A percentile compares a stretch with the other conserved stretches of the same genome.
Evolutionary conservation across 306 rosid genomes (phyloP).

Genomic region (Cicer yamashitae): DNA sequence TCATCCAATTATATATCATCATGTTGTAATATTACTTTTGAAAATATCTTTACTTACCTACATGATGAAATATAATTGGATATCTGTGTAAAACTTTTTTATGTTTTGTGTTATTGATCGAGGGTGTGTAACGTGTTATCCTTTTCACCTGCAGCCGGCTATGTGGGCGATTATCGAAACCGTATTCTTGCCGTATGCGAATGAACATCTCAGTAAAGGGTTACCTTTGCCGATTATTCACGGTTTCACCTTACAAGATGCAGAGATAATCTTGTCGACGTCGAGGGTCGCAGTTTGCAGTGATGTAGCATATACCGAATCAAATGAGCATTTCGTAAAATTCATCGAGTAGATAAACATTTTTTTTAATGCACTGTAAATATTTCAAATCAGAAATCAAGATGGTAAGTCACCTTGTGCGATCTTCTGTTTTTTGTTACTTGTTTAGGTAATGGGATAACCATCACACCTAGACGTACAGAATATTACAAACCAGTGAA

Average conservation of each 20-base stretch:
- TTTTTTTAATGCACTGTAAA: conserved; percentile 33
- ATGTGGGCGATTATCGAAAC: conserved; percentile 75
- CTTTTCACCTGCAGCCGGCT: conserved; percentile 66
- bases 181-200: conserved; percentile 73
- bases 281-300: conserved; percentile 75
- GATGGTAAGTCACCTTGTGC: conserved; percentile 42
- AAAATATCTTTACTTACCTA: not conserved
- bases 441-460: conserved; percentile 16
- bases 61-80: not conserved
- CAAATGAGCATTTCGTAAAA: conserved; percentile 39
- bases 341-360: conserved; percentile 16
- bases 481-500: no score
- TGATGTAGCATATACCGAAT: conserved; percentile 54
- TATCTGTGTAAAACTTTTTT: not conserved
- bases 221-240: conserved; percentile 80
- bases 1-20: not conserved
- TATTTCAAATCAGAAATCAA: conserved; percentile 37
- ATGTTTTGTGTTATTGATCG: not conserved
- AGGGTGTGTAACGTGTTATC: not conserved
- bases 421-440: conserved; percentile 30
- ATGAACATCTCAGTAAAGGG: conserved; percentile 71
- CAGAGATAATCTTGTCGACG: conserved; percentile 62
- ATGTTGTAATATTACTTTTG: not conserved
- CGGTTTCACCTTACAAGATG: conserved; percentile 70
- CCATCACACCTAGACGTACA: conserved; percentile 20